Percentiles rank a stretch among this genome's conserved stretches.
phyloP scores from a whole-genome alignment of 2,329 filamentous ascomycete species.

The Thermoascus crustaceus region DNA sequence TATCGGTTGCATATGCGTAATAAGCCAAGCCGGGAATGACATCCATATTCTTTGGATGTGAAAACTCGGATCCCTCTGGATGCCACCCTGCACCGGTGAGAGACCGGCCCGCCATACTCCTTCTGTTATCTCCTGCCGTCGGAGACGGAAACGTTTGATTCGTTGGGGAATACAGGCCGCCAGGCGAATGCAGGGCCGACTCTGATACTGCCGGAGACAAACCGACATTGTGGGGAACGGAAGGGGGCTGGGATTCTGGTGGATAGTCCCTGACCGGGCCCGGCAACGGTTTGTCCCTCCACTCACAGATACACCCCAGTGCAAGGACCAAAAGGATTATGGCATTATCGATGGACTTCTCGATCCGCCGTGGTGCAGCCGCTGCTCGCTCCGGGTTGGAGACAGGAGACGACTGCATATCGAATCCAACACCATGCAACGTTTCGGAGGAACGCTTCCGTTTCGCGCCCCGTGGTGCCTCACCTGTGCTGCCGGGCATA shows the following conservation, averaged over 20 bases:
- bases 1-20: constrained; percentile 77
- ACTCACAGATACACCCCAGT: constrained; percentile 70
- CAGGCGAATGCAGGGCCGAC: constrained; percentile 14
- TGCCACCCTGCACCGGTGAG: constrained; percentile 6
- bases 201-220: constrained; percentile 22
- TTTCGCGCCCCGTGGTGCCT: constrained; percentile 24
- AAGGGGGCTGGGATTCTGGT: constrained; percentile 20
- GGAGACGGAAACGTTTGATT: constrained; percentile 14
- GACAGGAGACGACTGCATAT: constrained; percentile 15
- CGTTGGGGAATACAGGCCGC: constrained; percentile 14
- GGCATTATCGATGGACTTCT: constrained; percentile 65
- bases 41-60: constrained; percentile 59
- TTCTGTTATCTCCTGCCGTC: constrained; percentile 11
- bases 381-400: constrained; percentile 8
- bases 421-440: constrained; percentile 17
- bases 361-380: constrained; percentile 22
- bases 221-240: constrained; percentile 11
- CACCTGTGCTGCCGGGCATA: constrained; percentile 11
- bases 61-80: constrained; percentile 13
- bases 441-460: constrained; percentile 31
- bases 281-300: constrained; percentile 41
- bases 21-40: constrained; percentile 84
- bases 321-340: constrained; percentile 77
- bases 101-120: constrained; percentile 8
- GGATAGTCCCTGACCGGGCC: constrained; percentile 43